phyloP scores from a whole-genome alignment of 495 filamentous ascomycete genomes.

The Penicillium desertorum region DNA sequence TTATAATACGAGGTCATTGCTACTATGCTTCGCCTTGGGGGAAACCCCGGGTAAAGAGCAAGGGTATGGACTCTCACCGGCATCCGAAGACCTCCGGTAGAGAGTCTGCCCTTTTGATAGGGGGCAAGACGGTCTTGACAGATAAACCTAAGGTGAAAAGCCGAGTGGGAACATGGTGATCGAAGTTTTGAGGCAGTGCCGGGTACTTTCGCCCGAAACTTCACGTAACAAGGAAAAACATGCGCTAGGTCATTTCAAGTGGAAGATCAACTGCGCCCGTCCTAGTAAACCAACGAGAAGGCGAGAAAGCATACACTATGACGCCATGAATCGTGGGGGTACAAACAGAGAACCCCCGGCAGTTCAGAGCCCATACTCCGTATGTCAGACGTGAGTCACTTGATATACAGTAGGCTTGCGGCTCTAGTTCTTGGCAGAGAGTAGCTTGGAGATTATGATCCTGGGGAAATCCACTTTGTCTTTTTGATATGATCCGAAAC shows the following conservation, averaged over 20 bases:
- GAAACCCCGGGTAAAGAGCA: conserved; percentile 6
- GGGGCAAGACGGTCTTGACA: conserved; percentile 10
- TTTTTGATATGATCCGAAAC: conserved; percentile 7
- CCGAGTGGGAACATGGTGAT: conserved; percentile 17
- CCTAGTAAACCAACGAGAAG: conserved; percentile 17
- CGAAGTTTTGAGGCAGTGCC: conserved; percentile 14
- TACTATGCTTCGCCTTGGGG: not conserved
- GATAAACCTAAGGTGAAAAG: conserved; percentile 7
- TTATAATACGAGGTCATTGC: conserved; percentile 9
- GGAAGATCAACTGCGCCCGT: conserved; percentile 20
- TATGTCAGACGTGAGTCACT: conserved; percentile 28
- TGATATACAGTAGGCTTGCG: conserved; percentile 31
- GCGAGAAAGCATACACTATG: conserved; percentile 12
- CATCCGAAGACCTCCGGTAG: not conserved
- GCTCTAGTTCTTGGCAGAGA: not conserved
- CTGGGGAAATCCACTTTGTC: not conserved
- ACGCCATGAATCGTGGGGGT: conserved; percentile 14
- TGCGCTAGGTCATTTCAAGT: conserved; percentile 14
- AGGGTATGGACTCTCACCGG: not conserved
- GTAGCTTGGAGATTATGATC: not conserved
- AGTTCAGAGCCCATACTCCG: not conserved
- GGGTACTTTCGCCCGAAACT: conserved; percentile 20
- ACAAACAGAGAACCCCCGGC: not conserved
- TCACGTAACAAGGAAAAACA: conserved; percentile 8
- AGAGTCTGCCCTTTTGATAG: not conserved